Conservation (phyloP, 2,329 filamentous ascomycete species). For the Mariannaea sp. region DNA sequence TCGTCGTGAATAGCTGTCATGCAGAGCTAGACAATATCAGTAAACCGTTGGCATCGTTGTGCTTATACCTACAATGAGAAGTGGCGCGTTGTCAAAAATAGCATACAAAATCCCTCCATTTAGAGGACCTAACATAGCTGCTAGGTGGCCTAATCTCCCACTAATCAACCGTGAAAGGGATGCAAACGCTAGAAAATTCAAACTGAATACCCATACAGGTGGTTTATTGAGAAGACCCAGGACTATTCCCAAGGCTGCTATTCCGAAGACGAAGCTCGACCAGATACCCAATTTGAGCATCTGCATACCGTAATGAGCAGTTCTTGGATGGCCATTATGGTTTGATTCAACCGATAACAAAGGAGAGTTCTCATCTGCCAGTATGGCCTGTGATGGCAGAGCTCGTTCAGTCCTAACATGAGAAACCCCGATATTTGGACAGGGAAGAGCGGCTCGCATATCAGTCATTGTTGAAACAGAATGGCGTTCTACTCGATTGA, state of each 20-base stretch:
- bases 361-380: neutral
- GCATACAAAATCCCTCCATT: neutral
- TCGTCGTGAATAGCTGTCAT: neutral
- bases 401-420: no score
- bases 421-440: no score
- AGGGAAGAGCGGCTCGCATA: no score
- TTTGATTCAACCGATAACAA: neutral
- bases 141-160: neutral
- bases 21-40: neutral
- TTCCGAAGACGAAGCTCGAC: neutral
- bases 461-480: no score
- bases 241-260: neutral
- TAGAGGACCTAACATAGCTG: neutral
- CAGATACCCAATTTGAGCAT: neutral
- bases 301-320: no score
- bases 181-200: neutral
- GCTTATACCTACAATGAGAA: neutral
- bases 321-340: neutral
- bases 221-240: neutral
- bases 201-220: neutral
- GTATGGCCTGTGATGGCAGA: neutral
- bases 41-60: no score
- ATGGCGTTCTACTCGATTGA: no score
- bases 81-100: neutral
- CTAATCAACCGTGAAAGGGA: neutral